Evolutionary conservation across 331 rosid genomes (phyloP).

Genomic region (Phaseolus coccineus): DNA sequence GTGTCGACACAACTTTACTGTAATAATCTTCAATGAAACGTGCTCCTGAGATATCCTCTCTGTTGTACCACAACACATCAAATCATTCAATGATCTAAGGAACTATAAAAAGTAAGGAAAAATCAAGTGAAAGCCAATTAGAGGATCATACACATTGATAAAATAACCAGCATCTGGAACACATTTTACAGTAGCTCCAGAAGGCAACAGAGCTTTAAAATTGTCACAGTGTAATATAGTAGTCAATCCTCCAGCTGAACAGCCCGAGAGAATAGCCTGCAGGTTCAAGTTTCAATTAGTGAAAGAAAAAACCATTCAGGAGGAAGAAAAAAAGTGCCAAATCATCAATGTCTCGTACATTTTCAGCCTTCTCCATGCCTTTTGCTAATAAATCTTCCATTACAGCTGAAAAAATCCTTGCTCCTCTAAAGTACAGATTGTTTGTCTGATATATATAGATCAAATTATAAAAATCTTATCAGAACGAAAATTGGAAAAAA

Average conservation of each 20-base stretch:
- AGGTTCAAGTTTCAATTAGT: constrained; percentile 27
- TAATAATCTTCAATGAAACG: constrained; percentile 56
- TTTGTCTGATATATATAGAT: constrained; percentile 52
- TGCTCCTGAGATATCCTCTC: constrained; percentile 76
- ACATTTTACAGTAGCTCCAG: constrained; percentile 66
- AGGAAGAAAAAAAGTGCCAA: not conserved
- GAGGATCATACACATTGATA: constrained; percentile 62
- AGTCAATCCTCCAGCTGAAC: constrained; percentile 93
- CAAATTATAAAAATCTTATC: constrained; percentile 4
- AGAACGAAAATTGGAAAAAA: not conserved
- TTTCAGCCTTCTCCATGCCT: constrained; percentile 77
- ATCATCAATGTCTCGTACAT: constrained; percentile 51
- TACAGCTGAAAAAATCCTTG: constrained; percentile 65
- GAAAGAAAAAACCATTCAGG: not conserved
- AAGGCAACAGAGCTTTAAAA: constrained; percentile 59
- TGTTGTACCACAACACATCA: constrained; percentile 44
- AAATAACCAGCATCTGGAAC: constrained; percentile 90
- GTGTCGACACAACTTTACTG: constrained; percentile 68
- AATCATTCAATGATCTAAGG: constrained; percentile 11
- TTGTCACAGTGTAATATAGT: constrained; percentile 80
- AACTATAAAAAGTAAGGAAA: not conserved
- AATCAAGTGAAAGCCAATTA: not conserved
- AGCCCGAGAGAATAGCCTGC: constrained; percentile 90
- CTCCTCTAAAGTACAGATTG: constrained; percentile 82
- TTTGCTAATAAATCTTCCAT: constrained; percentile 67